phyloP scores from a whole-genome alignment of 495 filamentous ascomycete genomes.

The Lophiostoma macrostomum region DNA sequence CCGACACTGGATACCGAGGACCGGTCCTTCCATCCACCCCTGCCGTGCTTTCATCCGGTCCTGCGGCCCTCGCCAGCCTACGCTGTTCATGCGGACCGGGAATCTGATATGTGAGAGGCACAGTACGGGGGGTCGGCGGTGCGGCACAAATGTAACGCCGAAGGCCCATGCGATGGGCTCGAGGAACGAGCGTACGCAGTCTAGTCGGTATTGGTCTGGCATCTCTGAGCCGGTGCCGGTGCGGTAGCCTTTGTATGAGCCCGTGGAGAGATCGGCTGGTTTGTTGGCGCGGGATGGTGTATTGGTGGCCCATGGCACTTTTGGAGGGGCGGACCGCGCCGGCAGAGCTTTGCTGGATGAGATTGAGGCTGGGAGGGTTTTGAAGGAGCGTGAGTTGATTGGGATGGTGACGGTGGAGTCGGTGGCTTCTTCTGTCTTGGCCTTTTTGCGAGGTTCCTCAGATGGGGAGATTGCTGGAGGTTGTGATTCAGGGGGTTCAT shows the following conservation, averaged over 20 bases:
- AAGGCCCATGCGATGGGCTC: slow-evolving; percentile 80
- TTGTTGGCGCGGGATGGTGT: slow-evolving; percentile 4
- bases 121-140: slow-evolving; percentile 37
- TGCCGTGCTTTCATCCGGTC: slow-evolving; percentile 67
- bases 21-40: slow-evolving; percentile 73
- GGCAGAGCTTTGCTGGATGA: slow-evolving; percentile 24
- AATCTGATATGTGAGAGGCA: slow-evolving; percentile 47
- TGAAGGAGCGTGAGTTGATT: not conserved
- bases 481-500: too few relatives aligned
- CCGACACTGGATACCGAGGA: slow-evolving; percentile 58
- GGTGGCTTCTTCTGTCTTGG: slow-evolving; percentile 17
- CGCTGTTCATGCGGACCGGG: slow-evolving; percentile 52
- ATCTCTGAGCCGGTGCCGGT: slow-evolving; percentile 64
- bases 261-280: slow-evolving; percentile 12
- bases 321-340: slow-evolving; percentile 23
- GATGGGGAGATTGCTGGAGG: too few relatives aligned
- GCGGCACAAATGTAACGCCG: slow-evolving; percentile 61
- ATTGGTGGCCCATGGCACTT: slow-evolving; percentile 13
- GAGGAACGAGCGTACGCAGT: slow-evolving; percentile 66
- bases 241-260: slow-evolving; percentile 49
- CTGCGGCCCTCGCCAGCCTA: slow-evolving; percentile 64
- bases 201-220: slow-evolving; percentile 71
- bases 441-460: slow-evolving; percentile 35
- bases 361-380: not conserved
- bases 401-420: not conserved